Percentiles rank a stretch among this genome's conserved stretches.
phyloP scores from a whole-genome alignment of 495 filamentous ascomycete species.

The Acidiella bohemica region DNA sequence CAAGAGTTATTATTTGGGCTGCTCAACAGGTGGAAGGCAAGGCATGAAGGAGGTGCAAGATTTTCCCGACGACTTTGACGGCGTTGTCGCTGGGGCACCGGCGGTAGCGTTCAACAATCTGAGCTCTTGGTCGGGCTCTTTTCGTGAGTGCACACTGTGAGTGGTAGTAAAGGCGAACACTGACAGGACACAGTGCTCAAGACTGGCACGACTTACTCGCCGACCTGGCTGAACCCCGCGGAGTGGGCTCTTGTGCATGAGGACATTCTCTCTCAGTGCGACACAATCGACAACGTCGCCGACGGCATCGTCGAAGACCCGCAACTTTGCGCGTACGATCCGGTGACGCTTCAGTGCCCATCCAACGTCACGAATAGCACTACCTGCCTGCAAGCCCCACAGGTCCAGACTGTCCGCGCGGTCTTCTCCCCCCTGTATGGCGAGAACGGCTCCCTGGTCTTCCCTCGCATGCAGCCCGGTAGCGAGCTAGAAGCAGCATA shows the following conservation, averaged over 20 bases:
- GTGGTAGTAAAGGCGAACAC: not conserved
- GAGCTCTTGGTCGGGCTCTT: conserved; percentile 41
- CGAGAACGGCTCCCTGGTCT: conserved; percentile 23
- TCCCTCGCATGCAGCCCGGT: conserved; percentile 26
- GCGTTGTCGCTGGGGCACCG: conserved; percentile 31
- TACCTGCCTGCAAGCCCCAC: conserved; percentile 21
- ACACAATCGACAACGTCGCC: conserved; percentile 19
- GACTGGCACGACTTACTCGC: conserved; percentile 28
- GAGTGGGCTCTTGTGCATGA: conserved; percentile 23
- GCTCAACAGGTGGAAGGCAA: conserved; percentile 43
- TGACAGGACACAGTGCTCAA: conserved; percentile 20
- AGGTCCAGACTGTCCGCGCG: conserved; percentile 14
- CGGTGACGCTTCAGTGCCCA: conserved; percentile 20
- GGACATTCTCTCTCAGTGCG: conserved; percentile 23
- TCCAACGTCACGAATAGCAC: conserved; percentile 6
- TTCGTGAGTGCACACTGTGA: conserved; percentile 23
- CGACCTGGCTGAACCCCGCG: conserved; percentile 19
- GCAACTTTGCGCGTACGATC: conserved; percentile 18
- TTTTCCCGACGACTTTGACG: conserved; percentile 38
- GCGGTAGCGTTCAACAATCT: conserved; percentile 36
- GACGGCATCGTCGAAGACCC: conserved; percentile 28
- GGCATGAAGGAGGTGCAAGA: conserved; percentile 39
- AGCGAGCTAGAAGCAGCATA: conserved; percentile 6
- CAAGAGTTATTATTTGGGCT: conserved; percentile 44
- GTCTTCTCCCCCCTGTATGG: conserved; percentile 16